phyloP scores from a whole-genome alignment of 2,329 filamentous ascomycete species.

The Sclerotinia borealis region DNA sequence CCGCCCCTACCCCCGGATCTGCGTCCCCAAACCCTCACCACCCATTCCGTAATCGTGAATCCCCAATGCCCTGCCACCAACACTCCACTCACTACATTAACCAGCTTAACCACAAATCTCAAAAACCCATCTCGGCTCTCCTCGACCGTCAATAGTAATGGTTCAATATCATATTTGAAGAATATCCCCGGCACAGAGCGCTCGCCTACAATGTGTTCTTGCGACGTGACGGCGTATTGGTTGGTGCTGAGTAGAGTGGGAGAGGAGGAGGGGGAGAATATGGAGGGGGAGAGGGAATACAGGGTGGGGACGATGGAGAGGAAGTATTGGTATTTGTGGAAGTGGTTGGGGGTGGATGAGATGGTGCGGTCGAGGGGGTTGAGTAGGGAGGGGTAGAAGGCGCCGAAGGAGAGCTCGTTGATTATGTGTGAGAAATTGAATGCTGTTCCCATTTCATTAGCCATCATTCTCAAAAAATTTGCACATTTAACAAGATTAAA shows the following conservation, averaged over 20 bases:
- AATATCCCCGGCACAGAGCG: slow-evolving; percentile 80
- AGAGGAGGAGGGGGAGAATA: slow-evolving; percentile 19
- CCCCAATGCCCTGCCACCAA: slow-evolving; percentile 92
- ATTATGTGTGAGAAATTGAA: slow-evolving; percentile 99
- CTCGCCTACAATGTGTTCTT: slow-evolving; percentile 66
- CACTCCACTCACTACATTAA: slow-evolving; percentile 88
- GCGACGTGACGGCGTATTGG: slow-evolving; percentile 95
- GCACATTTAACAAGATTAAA: no score
- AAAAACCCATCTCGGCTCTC: slow-evolving; percentile 74
- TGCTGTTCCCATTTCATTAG: slow-evolving; percentile 42
- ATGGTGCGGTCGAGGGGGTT: slow-evolving; percentile 94
- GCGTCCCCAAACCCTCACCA: slow-evolving; percentile 46
- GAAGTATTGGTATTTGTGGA: slow-evolving; percentile 98
- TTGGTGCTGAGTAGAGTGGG: slow-evolving; percentile 76
- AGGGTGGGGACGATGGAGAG: slow-evolving; percentile 90
- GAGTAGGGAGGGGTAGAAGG: slow-evolving; percentile 88
- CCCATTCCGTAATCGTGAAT: slow-evolving; percentile 79
- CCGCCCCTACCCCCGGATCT: slow-evolving; percentile 30
- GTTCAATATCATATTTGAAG: slow-evolving; percentile 98
- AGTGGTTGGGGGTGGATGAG: slow-evolving; percentile 67
- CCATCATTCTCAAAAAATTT: neutral
- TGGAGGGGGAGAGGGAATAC: slow-evolving; percentile 60
- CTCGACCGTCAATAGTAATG: slow-evolving; percentile 78
- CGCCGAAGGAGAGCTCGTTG: slow-evolving; percentile 91
- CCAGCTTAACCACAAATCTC: slow-evolving; percentile 69